Percentiles rank a stretch among this genome's conserved stretches.
Conservation (phyloP, 2,329 filamentous ascomycete species). For the Diplocarpon mali region DNA sequence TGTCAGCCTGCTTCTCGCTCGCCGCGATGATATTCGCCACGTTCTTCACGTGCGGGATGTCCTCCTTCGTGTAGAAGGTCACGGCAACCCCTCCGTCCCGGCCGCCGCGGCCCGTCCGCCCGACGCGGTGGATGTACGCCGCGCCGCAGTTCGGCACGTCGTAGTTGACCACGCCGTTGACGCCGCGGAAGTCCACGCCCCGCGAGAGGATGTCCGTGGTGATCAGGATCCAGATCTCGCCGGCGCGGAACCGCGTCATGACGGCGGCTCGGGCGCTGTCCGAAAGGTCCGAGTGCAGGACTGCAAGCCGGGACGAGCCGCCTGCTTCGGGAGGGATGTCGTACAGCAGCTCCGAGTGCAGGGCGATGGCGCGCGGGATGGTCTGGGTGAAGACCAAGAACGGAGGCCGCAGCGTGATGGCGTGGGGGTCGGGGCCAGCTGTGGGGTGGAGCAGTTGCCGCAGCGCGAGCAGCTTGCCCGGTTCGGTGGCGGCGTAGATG, state of each 20-base stretch:
- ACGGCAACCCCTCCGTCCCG: slow-evolving; percentile 80
- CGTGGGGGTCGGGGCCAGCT: slow-evolving; percentile 40
- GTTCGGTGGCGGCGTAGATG: slow-evolving; percentile 82
- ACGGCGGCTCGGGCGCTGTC: slow-evolving; percentile 65
- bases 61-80: slow-evolving; percentile 91
- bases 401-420: slow-evolving; percentile 56
- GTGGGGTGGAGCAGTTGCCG: slow-evolving; percentile 79
- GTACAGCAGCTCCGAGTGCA: slow-evolving; percentile 84
- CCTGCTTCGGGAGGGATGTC: slow-evolving; percentile 87
- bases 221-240: slow-evolving; percentile 92
- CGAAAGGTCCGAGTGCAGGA: slow-evolving; percentile 78
- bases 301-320: slow-evolving; percentile 72
- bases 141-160: slow-evolving; percentile 89
- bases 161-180: slow-evolving; percentile 96
- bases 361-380: slow-evolving; percentile 76
- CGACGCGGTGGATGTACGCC: slow-evolving; percentile 85
- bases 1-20: slow-evolving; percentile 61
- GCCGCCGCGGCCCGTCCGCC: slow-evolving; percentile 80
- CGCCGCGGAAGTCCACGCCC: slow-evolving; percentile 86
- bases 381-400: slow-evolving; percentile 96
- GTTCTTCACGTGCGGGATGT: slow-evolving; percentile 79
- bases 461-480: slow-evolving; percentile 84
- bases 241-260: slow-evolving; percentile 81
- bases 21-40: slow-evolving; percentile 87
- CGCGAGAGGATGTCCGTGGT: slow-evolving; percentile 89